phyloP scores from a whole-genome alignment of 1,284 basidiomycete genomes.

The Cryptococcus amylolentus region DNA sequence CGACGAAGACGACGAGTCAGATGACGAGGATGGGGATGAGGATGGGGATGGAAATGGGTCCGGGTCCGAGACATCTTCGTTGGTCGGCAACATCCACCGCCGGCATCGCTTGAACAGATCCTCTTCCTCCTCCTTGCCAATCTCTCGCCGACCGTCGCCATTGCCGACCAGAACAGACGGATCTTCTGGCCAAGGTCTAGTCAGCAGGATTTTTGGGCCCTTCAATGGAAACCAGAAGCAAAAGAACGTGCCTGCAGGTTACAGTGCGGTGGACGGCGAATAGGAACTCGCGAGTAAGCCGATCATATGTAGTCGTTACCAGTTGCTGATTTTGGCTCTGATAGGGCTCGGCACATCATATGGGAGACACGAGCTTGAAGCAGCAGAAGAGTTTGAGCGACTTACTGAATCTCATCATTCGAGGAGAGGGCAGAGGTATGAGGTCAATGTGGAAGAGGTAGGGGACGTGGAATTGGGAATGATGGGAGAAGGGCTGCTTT shows the following conservation, averaged over 20 bases:
- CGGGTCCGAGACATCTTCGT: slow-evolving; percentile 61
- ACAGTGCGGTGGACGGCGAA: slow-evolving; percentile 59
- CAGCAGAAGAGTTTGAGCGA: slow-evolving; percentile 23
- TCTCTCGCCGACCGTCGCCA: slow-evolving; percentile 34
- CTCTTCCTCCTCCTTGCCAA: slow-evolving; percentile 31
- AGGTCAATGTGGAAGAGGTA: slow-evolving; percentile 13
- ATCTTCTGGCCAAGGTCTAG: slow-evolving; percentile 40
- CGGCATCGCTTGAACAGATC: slow-evolving; percentile 32
- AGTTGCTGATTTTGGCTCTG: neutral
- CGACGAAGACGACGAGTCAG: slow-evolving; percentile 30
- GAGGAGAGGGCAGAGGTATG: slow-evolving; percentile 3
- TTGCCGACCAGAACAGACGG: slow-evolving; percentile 33
- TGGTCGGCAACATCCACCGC: slow-evolving; percentile 45
- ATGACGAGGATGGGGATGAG: slow-evolving; percentile 39
- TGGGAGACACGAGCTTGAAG: slow-evolving; percentile 15
- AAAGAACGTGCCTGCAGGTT: slow-evolving; percentile 48
- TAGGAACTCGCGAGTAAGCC: slow-evolving; percentile 64
- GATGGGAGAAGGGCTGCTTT: slow-evolving; percentile 2
- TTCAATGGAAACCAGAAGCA: slow-evolving; percentile 52
- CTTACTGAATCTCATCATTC: slow-evolving; percentile 5
- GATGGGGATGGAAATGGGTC: slow-evolving; percentile 31
- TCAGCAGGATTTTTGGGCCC: slow-evolving; percentile 50
- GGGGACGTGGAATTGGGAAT: slow-evolving; percentile 1
- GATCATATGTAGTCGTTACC: neutral
- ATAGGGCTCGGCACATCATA: slow-evolving; percentile 23